phyloP scores from a whole-genome alignment of 2,329 filamentous ascomycete species.

The Lachnellula willkommii region DNA sequence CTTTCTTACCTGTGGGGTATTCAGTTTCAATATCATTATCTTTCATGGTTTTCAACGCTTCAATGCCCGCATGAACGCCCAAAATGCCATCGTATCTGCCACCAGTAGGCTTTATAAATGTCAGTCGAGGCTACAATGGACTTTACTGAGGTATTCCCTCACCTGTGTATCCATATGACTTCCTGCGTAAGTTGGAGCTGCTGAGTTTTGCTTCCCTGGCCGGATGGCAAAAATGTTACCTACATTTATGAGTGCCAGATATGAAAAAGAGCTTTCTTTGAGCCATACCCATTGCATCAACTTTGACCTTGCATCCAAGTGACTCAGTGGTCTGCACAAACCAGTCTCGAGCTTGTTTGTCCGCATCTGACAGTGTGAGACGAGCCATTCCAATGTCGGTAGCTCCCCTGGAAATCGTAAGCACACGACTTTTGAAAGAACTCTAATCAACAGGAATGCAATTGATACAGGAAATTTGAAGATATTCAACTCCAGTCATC shows the following conservation, averaged over 20 bases:
- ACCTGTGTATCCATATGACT: conserved; percentile 62
- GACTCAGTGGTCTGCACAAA: conserved; percentile 58
- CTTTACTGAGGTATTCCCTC: not conserved
- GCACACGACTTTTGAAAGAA: not conserved
- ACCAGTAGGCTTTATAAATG: conserved; percentile 46
- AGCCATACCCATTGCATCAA: conserved; percentile 63
- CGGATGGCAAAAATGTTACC: conserved; percentile 70
- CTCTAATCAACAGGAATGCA: not conserved
- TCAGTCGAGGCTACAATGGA: conserved; percentile 24
- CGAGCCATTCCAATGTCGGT: conserved; percentile 74
- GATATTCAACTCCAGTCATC: too few species aligned
- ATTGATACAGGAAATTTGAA: not conserved
- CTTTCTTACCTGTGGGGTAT: conserved; percentile 48
- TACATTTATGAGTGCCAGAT: not conserved
- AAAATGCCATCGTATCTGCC: conserved; percentile 74
- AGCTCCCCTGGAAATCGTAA: conserved; percentile 33
- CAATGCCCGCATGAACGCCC: conserved; percentile 66
- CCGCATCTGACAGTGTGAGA: conserved; percentile 64
- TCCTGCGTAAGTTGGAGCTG: conserved; percentile 62
- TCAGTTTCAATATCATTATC: conserved; percentile 65
- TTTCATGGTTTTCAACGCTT: conserved; percentile 63
- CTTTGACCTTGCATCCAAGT: conserved; percentile 60
- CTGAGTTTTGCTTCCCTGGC: conserved; percentile 50
- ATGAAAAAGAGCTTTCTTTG: not conserved
- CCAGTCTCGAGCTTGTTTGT: conserved; percentile 70